Conservation (phyloP, 2,329 filamentous ascomycete species). For the Xylaria sp. region DNA sequence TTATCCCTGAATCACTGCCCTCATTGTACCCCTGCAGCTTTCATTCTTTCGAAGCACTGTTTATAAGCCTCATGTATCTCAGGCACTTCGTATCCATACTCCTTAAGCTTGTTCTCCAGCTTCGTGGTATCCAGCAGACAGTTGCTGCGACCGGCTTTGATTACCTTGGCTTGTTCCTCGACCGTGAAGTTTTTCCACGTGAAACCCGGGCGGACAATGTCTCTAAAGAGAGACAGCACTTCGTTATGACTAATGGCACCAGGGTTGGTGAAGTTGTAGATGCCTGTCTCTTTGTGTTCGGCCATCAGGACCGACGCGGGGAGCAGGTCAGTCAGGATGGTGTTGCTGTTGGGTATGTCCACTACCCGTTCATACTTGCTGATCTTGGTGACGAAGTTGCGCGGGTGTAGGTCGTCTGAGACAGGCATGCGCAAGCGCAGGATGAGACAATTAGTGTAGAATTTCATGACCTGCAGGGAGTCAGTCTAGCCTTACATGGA, state of each 20-base stretch:
- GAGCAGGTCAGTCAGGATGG: slow-evolving; percentile 71
- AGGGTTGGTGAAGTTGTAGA: slow-evolving; percentile 78
- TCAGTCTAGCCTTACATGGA: slow-evolving; percentile 15
- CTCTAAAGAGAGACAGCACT: slow-evolving; percentile 69
- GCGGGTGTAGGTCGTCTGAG: slow-evolving; percentile 71
- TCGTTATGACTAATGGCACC: slow-evolving; percentile 78
- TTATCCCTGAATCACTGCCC: neutral
- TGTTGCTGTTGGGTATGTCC: slow-evolving; percentile 75
- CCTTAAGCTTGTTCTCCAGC: slow-evolving; percentile 66
- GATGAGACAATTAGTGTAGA: slow-evolving; percentile 70
- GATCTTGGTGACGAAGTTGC: slow-evolving; percentile 77
- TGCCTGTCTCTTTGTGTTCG: slow-evolving; percentile 68
- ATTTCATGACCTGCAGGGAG: slow-evolving; percentile 64
- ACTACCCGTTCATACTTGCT: slow-evolving; percentile 71
- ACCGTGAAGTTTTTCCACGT: slow-evolving; percentile 73
- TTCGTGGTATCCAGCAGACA: slow-evolving; percentile 72
- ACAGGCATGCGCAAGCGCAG: slow-evolving; percentile 76
- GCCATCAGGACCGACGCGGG: slow-evolving; percentile 69
- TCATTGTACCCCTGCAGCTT: slow-evolving; percentile 63
- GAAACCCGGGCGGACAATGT: slow-evolving; percentile 69
- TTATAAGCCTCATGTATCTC: slow-evolving; percentile 71
- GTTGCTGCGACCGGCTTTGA: slow-evolving; percentile 74
- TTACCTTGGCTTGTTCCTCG: slow-evolving; percentile 73
- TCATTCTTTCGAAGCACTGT: slow-evolving; percentile 72
- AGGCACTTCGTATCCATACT: slow-evolving; percentile 67